phyloP scores from a whole-genome alignment of 345 rosid genomes.

The Ceriops decandra region DNA sequence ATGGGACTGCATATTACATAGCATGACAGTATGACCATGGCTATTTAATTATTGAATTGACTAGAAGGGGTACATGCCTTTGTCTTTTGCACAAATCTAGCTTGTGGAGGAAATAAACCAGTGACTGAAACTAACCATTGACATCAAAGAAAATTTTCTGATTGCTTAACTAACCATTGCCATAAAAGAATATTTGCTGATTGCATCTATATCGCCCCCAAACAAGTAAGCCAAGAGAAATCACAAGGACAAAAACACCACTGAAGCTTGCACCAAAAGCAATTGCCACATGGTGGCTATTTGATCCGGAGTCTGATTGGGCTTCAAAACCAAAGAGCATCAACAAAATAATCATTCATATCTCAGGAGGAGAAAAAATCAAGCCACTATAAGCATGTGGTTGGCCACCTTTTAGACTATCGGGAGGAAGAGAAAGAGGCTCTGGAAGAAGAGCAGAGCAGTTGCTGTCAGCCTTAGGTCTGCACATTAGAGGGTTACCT shows the following conservation, averaged over 20 bases:
- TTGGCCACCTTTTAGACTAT: constrained; percentile 51
- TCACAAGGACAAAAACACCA: constrained; percentile 46
- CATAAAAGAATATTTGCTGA: constrained; percentile 94
- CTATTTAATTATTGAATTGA: not conserved
- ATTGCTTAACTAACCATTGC: constrained; percentile 79
- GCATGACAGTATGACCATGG: not conserved
- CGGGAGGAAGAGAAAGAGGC: constrained; percentile 88
- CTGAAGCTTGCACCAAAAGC: constrained; percentile 86
- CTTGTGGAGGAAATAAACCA: not conserved
- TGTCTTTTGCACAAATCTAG: not conserved
- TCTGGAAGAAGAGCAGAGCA: constrained; percentile 88
- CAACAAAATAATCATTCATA: constrained; percentile 1
- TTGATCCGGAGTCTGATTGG: constrained; percentile 49
- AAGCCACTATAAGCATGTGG: not conserved
- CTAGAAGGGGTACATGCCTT: not conserved
- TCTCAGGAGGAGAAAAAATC: constrained; percentile 10
- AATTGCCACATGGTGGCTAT: constrained; percentile 60
- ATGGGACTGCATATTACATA: no score
- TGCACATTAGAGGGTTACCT: constrained; percentile 81
- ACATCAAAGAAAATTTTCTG: constrained; percentile 95
- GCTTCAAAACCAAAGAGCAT: constrained; percentile 32
- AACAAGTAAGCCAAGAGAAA: constrained; percentile 53
- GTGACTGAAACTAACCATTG: constrained; percentile 54
- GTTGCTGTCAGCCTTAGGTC: constrained; percentile 55
- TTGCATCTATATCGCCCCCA: constrained; percentile 91